Base-by-base conservation (phyloP, 2,329 filamentous ascomycete species). In the Stachybotrys echinatus region DNA sequence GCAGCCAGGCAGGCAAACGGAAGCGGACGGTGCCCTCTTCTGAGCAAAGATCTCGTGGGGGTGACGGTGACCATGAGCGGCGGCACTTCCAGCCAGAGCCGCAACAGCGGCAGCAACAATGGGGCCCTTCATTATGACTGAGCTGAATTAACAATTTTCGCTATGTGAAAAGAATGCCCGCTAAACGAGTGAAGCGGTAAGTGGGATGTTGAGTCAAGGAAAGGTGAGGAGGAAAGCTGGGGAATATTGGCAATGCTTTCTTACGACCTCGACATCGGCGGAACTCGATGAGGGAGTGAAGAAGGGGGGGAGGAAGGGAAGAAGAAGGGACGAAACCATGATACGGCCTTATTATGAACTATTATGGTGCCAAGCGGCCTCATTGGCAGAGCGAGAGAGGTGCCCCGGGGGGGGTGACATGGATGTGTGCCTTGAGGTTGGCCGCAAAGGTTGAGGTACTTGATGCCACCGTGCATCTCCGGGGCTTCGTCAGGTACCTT, bases 181-280 rank as follows among this genome's bases (percentile, higher is more conserved):
- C 88, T 91, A 74, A 92, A 90, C 70, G 88, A 89, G 84, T 89
- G 87, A 89, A 89, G 85, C 85, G 85, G 85, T 85, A 59, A 64
- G 71, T 76, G 65, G 61, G 61, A 54, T 58, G n/a, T 56, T 54
- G 64, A 56, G 59, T 62, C 65, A 65, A 66, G 61, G 62, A 68
- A 75, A 74, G 67, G 68, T 74, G 72, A 73, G 65, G 72, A 73
- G 70, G 74, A 77, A 76, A 76, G 73, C 70, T 23, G 19, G 44
- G 42, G 63, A 69, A 66, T 61, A 60, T 52, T 55, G 56, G 66
- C 63, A 65, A 69, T 69, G 70, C 72, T 69, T 71, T 68, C 71
- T 74, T 74, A 74, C 71, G 73, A 75, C 74, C 72, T 68, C 63
- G 75, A 76, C 70, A 66, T 74, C 66, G 67, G 66, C 65, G 65